A percentile compares a stretch with the other conserved stretches of the same genome.
Conservation (phyloP, 2,329 filamentous ascomycete genomes). For the Cryphonectria parasitica region DNA sequence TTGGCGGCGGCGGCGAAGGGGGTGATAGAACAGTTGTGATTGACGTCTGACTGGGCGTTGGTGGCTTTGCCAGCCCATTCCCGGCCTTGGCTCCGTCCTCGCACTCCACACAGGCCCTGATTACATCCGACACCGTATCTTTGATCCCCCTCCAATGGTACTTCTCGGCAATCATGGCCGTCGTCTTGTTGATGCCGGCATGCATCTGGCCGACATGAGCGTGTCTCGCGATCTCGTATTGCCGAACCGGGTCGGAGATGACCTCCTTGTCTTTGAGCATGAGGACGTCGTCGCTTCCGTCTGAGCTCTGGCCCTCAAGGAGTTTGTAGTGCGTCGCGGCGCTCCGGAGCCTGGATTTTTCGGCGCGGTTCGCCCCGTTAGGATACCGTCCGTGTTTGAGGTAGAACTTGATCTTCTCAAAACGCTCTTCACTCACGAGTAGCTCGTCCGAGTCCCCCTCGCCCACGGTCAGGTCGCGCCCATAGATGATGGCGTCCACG, state of each 20-base stretch:
- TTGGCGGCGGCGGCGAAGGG: constrained; percentile 18
- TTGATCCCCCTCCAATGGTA: constrained; percentile 99
- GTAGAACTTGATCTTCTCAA: constrained; percentile 98
- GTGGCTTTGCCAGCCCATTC: constrained; percentile 17
- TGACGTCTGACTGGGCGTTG: constrained; percentile 23
- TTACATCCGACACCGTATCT: constrained; percentile 92
- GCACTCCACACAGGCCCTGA: constrained; percentile 88
- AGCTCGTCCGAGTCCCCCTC: constrained; percentile 59
- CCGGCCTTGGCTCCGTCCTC: constrained; percentile 72
- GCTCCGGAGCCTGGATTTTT: constrained; percentile 92
- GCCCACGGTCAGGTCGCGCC: constrained; percentile 59
- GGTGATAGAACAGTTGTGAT: background rate
- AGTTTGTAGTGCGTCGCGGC: constrained; percentile 96
- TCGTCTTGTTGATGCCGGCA: constrained; percentile 97
- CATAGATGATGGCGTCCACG: constrained; percentile 79
- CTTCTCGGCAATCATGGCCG: constrained; percentile 87
- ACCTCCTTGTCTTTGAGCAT: constrained; percentile 99
- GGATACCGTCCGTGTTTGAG: constrained; percentile 94
- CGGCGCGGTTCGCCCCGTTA: constrained; percentile 87
- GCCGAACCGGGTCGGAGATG: constrained; percentile 83
- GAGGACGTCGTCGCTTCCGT: constrained; percentile 63
- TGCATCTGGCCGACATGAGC: constrained; percentile 73
- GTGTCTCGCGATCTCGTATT: constrained; percentile 84
- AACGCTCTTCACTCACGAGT: constrained; percentile 90
- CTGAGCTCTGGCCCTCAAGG: constrained; percentile 56